These are phyloP conservation scores for Pseudomassariella vexata DNA, from an alignment of 2,329 filamentous ascomycete species.

Conservation along the genomic window DNA sequence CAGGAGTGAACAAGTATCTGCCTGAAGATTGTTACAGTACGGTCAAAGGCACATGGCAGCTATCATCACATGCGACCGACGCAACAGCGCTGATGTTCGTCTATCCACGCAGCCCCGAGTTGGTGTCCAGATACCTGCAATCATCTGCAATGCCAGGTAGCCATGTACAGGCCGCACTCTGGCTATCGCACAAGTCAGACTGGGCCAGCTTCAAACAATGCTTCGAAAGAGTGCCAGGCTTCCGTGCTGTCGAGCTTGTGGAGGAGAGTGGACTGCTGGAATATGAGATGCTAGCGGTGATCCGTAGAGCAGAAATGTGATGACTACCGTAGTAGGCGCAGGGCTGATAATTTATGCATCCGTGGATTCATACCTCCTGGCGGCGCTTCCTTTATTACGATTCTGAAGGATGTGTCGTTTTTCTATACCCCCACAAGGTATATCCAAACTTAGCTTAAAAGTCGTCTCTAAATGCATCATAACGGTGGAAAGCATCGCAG, in stretches of 20 bases:
- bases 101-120: constrained; percentile 24
- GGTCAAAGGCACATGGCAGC: constrained; percentile 25
- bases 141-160: background rate
- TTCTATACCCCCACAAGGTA: too few species aligned
- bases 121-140: constrained; percentile 21
- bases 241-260: background rate
- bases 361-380: too few species aligned
- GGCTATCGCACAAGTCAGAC: constrained; percentile 2
- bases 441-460: too few species aligned
- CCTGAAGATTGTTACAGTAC: constrained; percentile 14
- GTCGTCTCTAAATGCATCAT: too few species aligned
- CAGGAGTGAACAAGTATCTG: constrained; percentile 9
- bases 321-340: too few species aligned
- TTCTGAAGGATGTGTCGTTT: too few species aligned
- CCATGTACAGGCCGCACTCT: background rate
- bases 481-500: too few species aligned
- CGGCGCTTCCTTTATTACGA: too few species aligned
- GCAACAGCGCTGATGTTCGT: constrained; percentile 23
- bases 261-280: constrained; percentile 2
- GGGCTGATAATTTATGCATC: too few species aligned
- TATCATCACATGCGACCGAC: constrained; percentile 18
- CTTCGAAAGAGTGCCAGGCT: background rate
- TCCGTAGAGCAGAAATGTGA: too few species aligned
- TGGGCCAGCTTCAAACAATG: background rate
- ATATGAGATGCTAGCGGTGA: constrained; percentile 4